Evolutionary conservation across 768 basidiomycete species (phyloP).

Genomic region (Amanita muscaria): DNA sequence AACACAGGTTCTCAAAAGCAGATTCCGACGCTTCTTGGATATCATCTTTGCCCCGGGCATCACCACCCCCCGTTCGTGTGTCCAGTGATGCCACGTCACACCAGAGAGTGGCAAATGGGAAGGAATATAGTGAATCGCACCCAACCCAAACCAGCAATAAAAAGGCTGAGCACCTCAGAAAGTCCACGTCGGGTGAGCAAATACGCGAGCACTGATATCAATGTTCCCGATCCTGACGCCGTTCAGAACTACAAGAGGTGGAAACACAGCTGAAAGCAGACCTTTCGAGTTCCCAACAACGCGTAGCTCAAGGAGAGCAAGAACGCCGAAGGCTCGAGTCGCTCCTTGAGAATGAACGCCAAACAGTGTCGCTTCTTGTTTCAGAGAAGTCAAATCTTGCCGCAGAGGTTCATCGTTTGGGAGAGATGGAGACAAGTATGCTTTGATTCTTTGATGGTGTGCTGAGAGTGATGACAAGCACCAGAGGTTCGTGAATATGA

Average conservation of each 20-base stretch:
- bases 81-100: conserved; percentile 15
- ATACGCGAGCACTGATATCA: not conserved
- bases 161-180: conserved; percentile 24
- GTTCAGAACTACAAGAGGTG: conserved; percentile 24
- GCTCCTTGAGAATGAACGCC: conserved; percentile 47
- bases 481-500: conserved; percentile 39
- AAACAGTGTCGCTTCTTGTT: conserved; percentile 71
- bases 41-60: conserved; percentile 41
- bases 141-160: conserved; percentile 15
- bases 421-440: conserved; percentile 54
- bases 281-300: conserved; percentile 19
- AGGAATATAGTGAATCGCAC: too few species aligned
- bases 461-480: conserved; percentile 8
- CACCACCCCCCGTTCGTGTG: conserved; percentile 16
- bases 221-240: not conserved
- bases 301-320: conserved; percentile 23
- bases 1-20: conserved; percentile 33
- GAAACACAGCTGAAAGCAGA: conserved; percentile 28
- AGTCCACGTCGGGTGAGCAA: conserved; percentile 22
- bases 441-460: conserved; percentile 3
- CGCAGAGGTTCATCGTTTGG: conserved; percentile 49
- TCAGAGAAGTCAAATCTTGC: conserved; percentile 58
- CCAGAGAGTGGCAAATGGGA: too few species aligned
- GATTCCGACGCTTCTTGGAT: conserved; percentile 52
- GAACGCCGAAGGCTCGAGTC: conserved; percentile 26